These are phyloP conservation scores for Lachancea waltii DNA, from an alignment of 805 yeast genomes.

Conservation along the genomic window DNA sequence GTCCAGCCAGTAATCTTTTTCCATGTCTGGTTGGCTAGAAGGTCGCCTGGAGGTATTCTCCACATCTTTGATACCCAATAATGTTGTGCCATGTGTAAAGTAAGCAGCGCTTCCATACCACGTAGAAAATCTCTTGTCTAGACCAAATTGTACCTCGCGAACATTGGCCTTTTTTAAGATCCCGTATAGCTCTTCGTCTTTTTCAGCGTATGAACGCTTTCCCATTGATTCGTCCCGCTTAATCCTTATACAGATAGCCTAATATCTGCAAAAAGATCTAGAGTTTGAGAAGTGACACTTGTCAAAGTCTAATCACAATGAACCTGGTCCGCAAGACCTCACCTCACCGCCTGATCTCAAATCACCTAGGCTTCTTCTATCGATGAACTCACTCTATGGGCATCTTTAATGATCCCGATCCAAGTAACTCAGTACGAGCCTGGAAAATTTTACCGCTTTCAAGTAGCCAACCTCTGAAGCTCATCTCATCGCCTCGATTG, in stretches of 20 bases:
- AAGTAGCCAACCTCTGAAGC: background rate
- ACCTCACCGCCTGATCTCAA: background rate
- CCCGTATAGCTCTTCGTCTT: conserved; percentile 47
- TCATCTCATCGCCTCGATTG: background rate
- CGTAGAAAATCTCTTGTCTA: conserved; percentile 54
- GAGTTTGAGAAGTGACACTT: background rate
- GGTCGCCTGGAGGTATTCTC: conserved; percentile 3
- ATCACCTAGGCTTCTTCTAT: background rate
- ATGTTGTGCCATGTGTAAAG: conserved; percentile 44
- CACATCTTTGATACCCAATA: conserved; percentile 39
- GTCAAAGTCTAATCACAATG: background rate
- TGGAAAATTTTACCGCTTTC: background rate
- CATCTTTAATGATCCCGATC: background rate
- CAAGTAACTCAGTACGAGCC: background rate
- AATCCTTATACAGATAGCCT: background rate
- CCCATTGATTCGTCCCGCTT: conserved; percentile 2
- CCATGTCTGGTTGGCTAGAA: background rate
- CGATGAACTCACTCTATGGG: background rate
- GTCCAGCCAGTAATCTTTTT: conserved; percentile 44
- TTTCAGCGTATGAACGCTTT: conserved; percentile 9
- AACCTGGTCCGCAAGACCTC: background rate
- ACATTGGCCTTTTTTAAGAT: conserved; percentile 59
- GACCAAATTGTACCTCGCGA: conserved; percentile 57
- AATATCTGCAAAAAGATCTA: background rate
- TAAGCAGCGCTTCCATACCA: conserved; percentile 89